These are phyloP conservation scores for Cymodocea nodosa DNA, from an alignment of 116 monocot genomes.

Conservation along the genomic window DNA sequence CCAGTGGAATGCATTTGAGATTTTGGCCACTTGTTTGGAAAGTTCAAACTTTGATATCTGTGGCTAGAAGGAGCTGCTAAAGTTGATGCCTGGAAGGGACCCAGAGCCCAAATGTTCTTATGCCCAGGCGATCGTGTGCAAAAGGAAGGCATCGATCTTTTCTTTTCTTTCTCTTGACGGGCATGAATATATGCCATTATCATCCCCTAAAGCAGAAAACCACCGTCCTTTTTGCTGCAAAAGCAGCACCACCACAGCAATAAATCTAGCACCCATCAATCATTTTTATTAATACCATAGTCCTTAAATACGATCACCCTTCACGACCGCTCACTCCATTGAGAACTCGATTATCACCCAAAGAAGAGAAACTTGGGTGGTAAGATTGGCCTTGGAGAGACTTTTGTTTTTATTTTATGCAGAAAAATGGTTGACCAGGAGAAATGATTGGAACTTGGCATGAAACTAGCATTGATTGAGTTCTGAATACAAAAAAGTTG, in stretches of 20 bases:
- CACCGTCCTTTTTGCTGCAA: not conserved
- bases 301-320: too few species aligned
- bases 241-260: not conserved
- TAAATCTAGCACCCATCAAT: too few species aligned
- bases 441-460: not conserved
- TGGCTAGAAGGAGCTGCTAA: not conserved
- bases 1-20: too few species aligned
- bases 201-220: not conserved
- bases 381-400: too few species aligned
- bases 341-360: too few species aligned
- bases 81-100: not conserved
- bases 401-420: too few species aligned
- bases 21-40: not conserved
- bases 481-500: conserved; percentile 2
- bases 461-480: not conserved
- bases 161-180: not conserved
- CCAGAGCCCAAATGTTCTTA: not conserved
- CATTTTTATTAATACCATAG: too few species aligned
- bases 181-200: not conserved
- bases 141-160: conserved; percentile 2
- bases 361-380: too few species aligned
- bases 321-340: too few species aligned
- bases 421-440: not conserved
- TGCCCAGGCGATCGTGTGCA: not conserved
- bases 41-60: not conserved